These are phyloP conservation scores for Acrocalymma vagum DNA, from an alignment of 2,329 filamentous ascomycete species.

Conservation along the genomic window DNA sequence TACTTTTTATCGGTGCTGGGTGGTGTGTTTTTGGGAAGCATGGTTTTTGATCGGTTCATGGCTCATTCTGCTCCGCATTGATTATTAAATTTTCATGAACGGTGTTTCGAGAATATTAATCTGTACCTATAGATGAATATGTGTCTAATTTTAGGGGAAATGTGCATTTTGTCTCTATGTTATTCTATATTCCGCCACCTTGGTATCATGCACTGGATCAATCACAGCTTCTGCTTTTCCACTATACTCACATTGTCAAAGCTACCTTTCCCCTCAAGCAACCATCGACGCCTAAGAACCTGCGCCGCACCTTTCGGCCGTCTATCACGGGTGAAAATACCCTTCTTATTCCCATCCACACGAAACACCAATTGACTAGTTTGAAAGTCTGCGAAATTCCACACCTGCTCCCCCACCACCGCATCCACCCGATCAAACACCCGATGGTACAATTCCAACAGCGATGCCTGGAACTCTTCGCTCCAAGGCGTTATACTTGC, in stretches of 20 bases:
- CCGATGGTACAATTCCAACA: conserved; percentile 12
- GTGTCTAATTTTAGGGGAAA: too few relatives aligned
- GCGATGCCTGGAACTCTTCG: conserved; percentile 13
- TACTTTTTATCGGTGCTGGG: conserved; percentile 80
- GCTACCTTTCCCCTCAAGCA: not conserved
- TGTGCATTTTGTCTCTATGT: too few relatives aligned
- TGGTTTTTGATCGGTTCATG: conserved; percentile 77
- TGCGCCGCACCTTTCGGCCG: conserved; percentile 12
- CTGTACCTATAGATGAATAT: too few relatives aligned
- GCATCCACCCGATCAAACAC: conserved; percentile 12
- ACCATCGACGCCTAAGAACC: conserved; percentile 3
- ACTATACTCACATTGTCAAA: not conserved
- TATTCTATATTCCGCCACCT: too few relatives aligned
- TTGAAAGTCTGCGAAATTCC: conserved; percentile 18
- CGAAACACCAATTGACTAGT: conserved; percentile 11
- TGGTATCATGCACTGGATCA: too few relatives aligned
- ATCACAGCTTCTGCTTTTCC: too few relatives aligned
- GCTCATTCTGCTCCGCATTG: too few relatives aligned
- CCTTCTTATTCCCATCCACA: conserved; percentile 18
- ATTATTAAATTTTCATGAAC: too few relatives aligned
- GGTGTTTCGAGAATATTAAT: too few relatives aligned
- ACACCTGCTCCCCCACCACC: conserved; percentile 16
- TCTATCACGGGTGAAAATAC: conserved; percentile 14
- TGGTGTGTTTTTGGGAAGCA: conserved; percentile 81
- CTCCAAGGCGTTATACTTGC: conserved; percentile 11